phyloP scores from a whole-genome alignment of 2,329 filamentous ascomycete species.

The Aureobasidium mangrovei region DNA sequence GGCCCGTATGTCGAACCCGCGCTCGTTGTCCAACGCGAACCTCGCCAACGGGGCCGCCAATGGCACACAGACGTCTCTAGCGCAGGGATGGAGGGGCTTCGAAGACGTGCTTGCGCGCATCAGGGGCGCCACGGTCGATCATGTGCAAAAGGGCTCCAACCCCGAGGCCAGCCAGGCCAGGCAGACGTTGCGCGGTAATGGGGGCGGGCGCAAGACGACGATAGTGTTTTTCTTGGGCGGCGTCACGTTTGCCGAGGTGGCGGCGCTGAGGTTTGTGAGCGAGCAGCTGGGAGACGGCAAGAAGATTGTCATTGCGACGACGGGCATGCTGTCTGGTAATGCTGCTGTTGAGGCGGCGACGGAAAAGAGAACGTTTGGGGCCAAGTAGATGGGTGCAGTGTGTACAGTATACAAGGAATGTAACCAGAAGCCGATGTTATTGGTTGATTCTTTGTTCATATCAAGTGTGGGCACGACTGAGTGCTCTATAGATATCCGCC shows the following conservation, averaged over 20 bases:
- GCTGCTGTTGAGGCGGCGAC: constrained; percentile 51
- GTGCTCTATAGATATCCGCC: constrained; percentile 49
- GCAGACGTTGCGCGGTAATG: constrained; percentile 63
- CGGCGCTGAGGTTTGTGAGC: constrained; percentile 82
- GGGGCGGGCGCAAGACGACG: constrained; percentile 62
- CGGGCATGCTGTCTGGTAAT: constrained; percentile 81
- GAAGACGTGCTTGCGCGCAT: constrained; percentile 86
- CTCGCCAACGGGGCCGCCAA: constrained; percentile 32
- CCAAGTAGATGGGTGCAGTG: background rate
- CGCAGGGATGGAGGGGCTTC: constrained; percentile 74
- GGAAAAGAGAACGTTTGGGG: constrained; percentile 49
- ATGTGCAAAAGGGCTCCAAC: constrained; percentile 84
- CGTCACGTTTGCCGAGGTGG: constrained; percentile 92
- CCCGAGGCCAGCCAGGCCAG: constrained; percentile 75
- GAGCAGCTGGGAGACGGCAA: constrained; percentile 32
- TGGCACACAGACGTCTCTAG: constrained; percentile 40
- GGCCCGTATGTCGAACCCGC: constrained; percentile 42
- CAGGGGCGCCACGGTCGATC: constrained; percentile 81
- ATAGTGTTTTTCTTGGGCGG: constrained; percentile 98
- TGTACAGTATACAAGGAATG: background rate
- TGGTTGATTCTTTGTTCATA: background rate
- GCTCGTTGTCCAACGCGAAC: constrained; percentile 20
- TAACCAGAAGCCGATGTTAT: background rate
- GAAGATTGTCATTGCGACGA: constrained; percentile 86
- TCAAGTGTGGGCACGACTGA: background rate